Evolutionary conservation across 306 rosid genomes (phyloP).

Genomic region (Fagus crenata): DNA sequence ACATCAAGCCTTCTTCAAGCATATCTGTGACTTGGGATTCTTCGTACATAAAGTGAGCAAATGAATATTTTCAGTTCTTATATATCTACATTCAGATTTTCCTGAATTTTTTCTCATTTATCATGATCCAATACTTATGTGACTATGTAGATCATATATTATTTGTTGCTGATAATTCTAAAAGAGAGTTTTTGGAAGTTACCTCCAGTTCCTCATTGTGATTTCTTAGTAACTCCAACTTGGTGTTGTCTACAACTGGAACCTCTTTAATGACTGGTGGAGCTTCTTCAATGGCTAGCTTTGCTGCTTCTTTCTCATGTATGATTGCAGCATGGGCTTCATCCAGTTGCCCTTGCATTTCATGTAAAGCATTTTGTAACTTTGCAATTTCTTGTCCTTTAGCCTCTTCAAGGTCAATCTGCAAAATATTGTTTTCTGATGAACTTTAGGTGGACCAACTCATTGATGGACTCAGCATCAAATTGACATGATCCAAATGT

Average conservation of each 20-base stretch:
- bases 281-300: constrained; percentile 77
- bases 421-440: constrained; percentile 30
- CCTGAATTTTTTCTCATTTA: too few relatives aligned
- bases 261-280: constrained; percentile 88
- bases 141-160: neutral
- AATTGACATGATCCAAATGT: constrained; percentile 16
- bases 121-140: too few relatives aligned
- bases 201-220: constrained; percentile 71
- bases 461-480: constrained; percentile 6
- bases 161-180: neutral
- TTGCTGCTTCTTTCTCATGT: constrained; percentile 81
- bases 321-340: constrained; percentile 68
- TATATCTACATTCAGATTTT: too few relatives aligned
- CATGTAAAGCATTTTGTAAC: constrained; percentile 57
- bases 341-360: constrained; percentile 67
- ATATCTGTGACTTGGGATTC: neutral
- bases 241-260: constrained; percentile 69
- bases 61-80: too few relatives aligned
- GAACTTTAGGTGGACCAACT: constrained; percentile 13
- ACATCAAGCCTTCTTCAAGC: neutral
- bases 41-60: too few relatives aligned
- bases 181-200: constrained; percentile 24
- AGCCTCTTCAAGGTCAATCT: constrained; percentile 85
- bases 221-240: constrained; percentile 63
- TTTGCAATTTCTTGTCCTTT: constrained; percentile 73